Percentiles rank a stretch among this genome's conserved stretches.
phyloP scores from a whole-genome alignment of 768 basidiomycete species.

The Mycena galericulata region DNA sequence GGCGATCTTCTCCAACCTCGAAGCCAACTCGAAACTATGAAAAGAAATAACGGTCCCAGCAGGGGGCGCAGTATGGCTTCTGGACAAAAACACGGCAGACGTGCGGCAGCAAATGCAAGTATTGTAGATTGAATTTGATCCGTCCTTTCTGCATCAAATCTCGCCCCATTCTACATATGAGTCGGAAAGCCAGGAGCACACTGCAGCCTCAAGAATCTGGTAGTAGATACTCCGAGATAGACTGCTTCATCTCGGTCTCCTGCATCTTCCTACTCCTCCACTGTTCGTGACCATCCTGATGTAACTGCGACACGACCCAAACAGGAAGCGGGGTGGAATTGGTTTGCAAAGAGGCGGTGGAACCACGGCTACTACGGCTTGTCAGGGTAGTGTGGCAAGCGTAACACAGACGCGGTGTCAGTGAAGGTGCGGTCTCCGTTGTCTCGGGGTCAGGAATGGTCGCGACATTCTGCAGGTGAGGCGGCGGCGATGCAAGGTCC shows the following conservation, averaged over 20 bases:
- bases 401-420: slow-evolving; percentile 60
- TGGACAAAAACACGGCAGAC: no score
- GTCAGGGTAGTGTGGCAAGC: slow-evolving; percentile 65
- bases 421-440: slow-evolving; percentile 37
- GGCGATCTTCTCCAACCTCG: no score
- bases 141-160: no score
- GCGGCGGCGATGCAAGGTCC: slow-evolving; percentile 32
- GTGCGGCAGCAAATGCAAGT: no score
- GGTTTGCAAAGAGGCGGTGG: slow-evolving; percentile 32
- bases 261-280: slow-evolving; percentile 42
- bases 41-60: no score
- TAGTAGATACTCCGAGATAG: slow-evolving; percentile 52
- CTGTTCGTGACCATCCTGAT: slow-evolving; percentile 10
- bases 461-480: slow-evolving; percentile 34
- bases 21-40: no score
- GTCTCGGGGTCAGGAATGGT: slow-evolving; percentile 33
- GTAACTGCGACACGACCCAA: slow-evolving; percentile 41
- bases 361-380: slow-evolving; percentile 57
- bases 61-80: no score
- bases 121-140: no score
- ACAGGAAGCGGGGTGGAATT: slow-evolving; percentile 37
- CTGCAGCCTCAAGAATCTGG: not conserved
- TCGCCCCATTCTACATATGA: no score
- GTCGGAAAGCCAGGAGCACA: no score
- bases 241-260: slow-evolving; percentile 50